Base-by-base conservation (phyloP, 2,329 filamentous ascomycete genomes). In the Trematosphaeria pertusa region DNA sequence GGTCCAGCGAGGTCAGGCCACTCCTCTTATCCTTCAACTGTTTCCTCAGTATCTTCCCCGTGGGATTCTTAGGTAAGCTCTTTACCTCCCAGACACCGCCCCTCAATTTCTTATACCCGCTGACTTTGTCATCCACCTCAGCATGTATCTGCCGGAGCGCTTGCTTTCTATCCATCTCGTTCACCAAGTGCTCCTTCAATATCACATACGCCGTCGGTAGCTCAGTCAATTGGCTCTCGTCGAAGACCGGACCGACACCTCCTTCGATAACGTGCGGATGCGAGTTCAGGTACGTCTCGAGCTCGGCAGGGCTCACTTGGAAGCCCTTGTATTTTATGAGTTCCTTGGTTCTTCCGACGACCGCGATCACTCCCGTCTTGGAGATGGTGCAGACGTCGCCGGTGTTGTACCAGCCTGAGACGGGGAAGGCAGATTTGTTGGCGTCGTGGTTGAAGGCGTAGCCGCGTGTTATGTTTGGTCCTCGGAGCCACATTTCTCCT, bases 391-490 rank as follows among this genome's bases (percentile, higher is more conserved):
- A 88, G 6, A 58, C 52, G 33, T 60, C 57, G 15, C 57, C 57
- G 2, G 57, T 60, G 6, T 54, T 45, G 6, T 56, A 49, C 57
- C 57, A 60, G 1, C 89, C 89, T 54, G 93, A 88, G 0, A 75
- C 56, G 2, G 87, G 87, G 49, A 92, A 84, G 0, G 87, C 84
- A 22, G 87, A 84, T 3, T 74, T 76, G 3, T 88, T 89, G 1
- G 85, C 82, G 51, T 86, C 81, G 0, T 83, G 79, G 44, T 87
- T 87, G 59, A 89, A 88, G 60, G 86, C 79, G 65, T 91, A 94
- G 0, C 88, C 89, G 55, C 80, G 76, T 72, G 91, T 91, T 15
- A 92, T 75, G 53, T 93, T 92, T 1, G 89, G 89, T 0, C 90
- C 90, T 40, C 84, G 84, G 34, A 92, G 75, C 76, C 88, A 87